Percentiles rank a stretch among this genome's conserved stretches.
Evolutionary conservation across 2,329 filamentous ascomycete species (phyloP).

Genomic region (Aureobasidium uvarum): DNA sequence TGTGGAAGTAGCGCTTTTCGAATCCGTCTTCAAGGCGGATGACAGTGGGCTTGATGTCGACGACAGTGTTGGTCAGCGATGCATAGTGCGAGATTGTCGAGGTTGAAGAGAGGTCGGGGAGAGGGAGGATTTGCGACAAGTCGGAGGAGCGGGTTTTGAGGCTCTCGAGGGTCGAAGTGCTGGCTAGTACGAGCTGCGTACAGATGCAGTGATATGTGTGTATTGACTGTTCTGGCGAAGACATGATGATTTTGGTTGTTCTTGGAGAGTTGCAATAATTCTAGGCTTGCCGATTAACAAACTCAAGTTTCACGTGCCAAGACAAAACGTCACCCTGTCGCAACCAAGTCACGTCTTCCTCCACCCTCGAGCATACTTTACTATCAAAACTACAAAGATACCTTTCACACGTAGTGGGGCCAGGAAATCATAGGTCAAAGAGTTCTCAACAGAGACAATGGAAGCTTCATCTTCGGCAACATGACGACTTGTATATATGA

Average conservation of each 20-base stretch:
- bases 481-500: too few relatives aligned
- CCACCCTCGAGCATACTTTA: not conserved
- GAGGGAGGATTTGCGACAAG: slow-evolving; percentile 17
- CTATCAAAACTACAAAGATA: not conserved
- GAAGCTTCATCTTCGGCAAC: too few relatives aligned
- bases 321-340: slow-evolving; percentile 16
- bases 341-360: not conserved
- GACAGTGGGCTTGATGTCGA: slow-evolving; percentile 46
- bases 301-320: not conserved
- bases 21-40: slow-evolving; percentile 56
- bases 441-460: not conserved
- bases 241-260: not conserved
- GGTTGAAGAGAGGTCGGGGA: slow-evolving; percentile 1
- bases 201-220: slow-evolving; percentile 65
- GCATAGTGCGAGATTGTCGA: slow-evolving; percentile 45
- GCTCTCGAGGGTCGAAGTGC: slow-evolving; percentile 51
- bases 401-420: not conserved
- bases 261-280: not conserved
- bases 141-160: slow-evolving; percentile 10
- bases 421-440: not conserved
- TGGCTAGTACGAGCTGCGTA: slow-evolving; percentile 62
- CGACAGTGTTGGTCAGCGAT: slow-evolving; percentile 50
- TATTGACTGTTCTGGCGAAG: slow-evolving; percentile 33
- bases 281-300: not conserved
- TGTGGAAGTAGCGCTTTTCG: slow-evolving; percentile 61